Evolutionary conservation across 1,139 yeast genomes (phyloP), one percentile per base, ranked within the genome.

Genomic region (Taiozyma sp.): DNA sequence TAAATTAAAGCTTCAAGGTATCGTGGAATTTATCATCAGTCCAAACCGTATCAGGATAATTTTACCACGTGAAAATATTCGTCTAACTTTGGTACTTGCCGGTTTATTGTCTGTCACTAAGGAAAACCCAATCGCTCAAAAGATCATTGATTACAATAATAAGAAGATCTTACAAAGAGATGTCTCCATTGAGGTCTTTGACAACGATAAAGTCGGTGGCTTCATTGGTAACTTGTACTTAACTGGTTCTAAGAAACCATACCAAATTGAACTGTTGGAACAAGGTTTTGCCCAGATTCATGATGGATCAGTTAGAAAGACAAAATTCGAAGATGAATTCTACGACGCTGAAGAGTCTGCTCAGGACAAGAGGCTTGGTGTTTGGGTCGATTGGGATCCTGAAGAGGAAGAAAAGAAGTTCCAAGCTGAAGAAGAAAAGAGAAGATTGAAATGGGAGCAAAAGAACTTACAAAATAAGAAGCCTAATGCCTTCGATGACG

Each of bases 131-230:
- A 56, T 67, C 44, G 72, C 80, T 8, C 81, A 78, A 27, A 78
- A 73, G 47, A 90, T 89, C 1, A 66, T 81, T 45, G 79, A 75
- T 47, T 82, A 71, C 62, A 76, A 84, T 57, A 76, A 75, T 62
- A 76, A 74, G 54, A 77, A 78, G 56, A 75, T 80, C 50, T 74
- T 83, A 65, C 97, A 90, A 71, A 79, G 90, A 63, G 87, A 83
- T 57, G 86, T 88, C 46, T 83, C 80, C 58, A 74, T 89, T 58
- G 85, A 84, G 51, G 78, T 89, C 29, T 80, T 81, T 57, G 85
- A 80, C 54, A 78, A 80, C 51, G 97, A 90, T 66, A 87, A 84
- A 64, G 75, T 85, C 54, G 96, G 96, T 53, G 88, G 87, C 0
- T 90, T 89, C 61, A 81, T 88, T 64, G 96, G 96, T 48, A 81